These are phyloP conservation scores for Apodospora peruviana DNA, from an alignment of 495 filamentous ascomycete genomes.

Conservation along the genomic window DNA sequence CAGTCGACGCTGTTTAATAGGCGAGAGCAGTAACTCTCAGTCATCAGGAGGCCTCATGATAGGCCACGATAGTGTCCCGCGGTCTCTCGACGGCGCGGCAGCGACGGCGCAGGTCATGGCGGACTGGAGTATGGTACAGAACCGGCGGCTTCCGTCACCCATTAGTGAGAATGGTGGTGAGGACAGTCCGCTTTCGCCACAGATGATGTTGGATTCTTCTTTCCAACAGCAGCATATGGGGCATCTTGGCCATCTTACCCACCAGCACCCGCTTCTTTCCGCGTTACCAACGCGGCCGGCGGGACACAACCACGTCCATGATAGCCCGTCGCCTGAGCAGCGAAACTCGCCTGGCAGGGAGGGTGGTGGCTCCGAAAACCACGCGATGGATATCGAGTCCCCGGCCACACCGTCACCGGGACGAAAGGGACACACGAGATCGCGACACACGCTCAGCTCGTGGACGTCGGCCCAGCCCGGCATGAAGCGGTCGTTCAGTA, in stretches of 20 bases:
- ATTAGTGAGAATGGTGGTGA: slow-evolving; percentile 62
- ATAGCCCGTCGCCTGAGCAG: background rate
- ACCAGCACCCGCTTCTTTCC: slow-evolving; percentile 30
- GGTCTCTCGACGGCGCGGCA: slow-evolving; percentile 31
- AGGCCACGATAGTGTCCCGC: slow-evolving; percentile 25
- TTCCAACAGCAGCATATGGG: slow-evolving; percentile 17
- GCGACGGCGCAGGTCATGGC: slow-evolving; percentile 26
- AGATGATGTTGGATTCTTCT: slow-evolving; percentile 33
- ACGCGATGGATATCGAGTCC: slow-evolving; percentile 23
- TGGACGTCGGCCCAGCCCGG: slow-evolving; percentile 43
- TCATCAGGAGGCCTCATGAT: slow-evolving; percentile 16
- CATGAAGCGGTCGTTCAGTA: slow-evolving; percentile 66
- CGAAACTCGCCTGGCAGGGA: background rate
- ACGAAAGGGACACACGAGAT: slow-evolving; percentile 37
- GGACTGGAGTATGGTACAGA: slow-evolving; percentile 43
- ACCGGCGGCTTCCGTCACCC: slow-evolving; percentile 61
- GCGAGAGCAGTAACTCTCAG: no score
- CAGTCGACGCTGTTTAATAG: no score
- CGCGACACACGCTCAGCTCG: slow-evolving; percentile 42
- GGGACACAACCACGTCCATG: no score
- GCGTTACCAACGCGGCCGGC: slow-evolving; percentile 10
- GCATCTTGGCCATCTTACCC: slow-evolving; percentile 27
- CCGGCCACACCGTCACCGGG: slow-evolving; percentile 29
- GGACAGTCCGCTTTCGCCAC: slow-evolving; percentile 35
- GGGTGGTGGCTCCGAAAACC: slow-evolving; percentile 6